Evolutionary conservation across 805 yeast species (phyloP).

Genomic region (Kurtzmaniella fragi): DNA sequence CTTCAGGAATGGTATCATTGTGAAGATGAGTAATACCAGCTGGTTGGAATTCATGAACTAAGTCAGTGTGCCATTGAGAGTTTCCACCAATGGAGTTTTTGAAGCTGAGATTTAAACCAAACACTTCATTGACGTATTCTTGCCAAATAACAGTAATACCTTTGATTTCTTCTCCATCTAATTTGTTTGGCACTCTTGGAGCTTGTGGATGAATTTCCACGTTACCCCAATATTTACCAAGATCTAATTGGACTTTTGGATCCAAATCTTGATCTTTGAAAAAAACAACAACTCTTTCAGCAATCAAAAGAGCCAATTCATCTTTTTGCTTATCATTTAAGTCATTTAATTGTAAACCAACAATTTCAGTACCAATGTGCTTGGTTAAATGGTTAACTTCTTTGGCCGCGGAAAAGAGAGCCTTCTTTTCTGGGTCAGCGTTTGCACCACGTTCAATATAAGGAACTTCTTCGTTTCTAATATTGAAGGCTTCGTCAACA

Average conservation of each 20-base stretch:
- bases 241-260: slow-evolving; percentile 24
- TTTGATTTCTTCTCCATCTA: slow-evolving; percentile 10
- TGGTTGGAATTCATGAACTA: slow-evolving; percentile 32
- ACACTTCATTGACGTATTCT: slow-evolving; percentile 24
- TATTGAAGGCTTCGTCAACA: slow-evolving; percentile 22
- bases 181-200: slow-evolving; percentile 15
- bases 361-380: slow-evolving; percentile 25
- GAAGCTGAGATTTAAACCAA: slow-evolving; percentile 23
- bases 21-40: slow-evolving; percentile 37
- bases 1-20: slow-evolving; percentile 35
- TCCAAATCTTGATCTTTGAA: slow-evolving; percentile 28
- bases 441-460: slow-evolving; percentile 22
- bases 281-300: slow-evolving; percentile 26
- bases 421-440: slow-evolving; percentile 30
- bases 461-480: slow-evolving; percentile 18
- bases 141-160: slow-evolving; percentile 42
- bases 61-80: slow-evolving; percentile 33
- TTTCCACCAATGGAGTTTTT: slow-evolving; percentile 21
- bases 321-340: slow-evolving; percentile 23
- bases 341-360: slow-evolving; percentile 24
- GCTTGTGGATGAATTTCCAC: slow-evolving; percentile 26
- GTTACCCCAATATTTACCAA: slow-evolving; percentile 26
- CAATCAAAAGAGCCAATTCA: slow-evolving; percentile 24
- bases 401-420: slow-evolving; percentile 23
- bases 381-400: slow-evolving; percentile 22